Base-by-base conservation (phyloP, 805 yeast genomes). In the Starmerella apis region DNA sequence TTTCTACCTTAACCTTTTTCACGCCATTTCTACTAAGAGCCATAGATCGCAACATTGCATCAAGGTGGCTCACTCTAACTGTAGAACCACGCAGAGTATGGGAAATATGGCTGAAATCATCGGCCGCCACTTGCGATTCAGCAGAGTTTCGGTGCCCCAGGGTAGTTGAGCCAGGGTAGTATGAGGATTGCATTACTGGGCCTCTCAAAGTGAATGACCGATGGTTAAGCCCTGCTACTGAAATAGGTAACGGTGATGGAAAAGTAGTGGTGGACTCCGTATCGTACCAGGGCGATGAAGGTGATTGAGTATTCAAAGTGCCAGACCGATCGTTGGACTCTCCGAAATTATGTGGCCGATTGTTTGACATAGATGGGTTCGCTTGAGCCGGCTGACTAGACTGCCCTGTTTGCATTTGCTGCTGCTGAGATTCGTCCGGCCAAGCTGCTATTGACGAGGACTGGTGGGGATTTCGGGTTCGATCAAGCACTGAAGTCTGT, bases 1-100 rank as follows among this genome's bases (percentile, higher is more conserved):
- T 69, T 31, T 76, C 78, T 47, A 73, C 73, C 13, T 84, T 64
- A 30, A 76, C 81, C 19, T 73, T 72, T 63, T 85, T 86, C 33
- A 78, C 67, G 1, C 92, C 94, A 5, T 72, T 59, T 9, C 68
- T 58, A 2, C 77, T 64, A 18, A 81, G 63, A 2, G 74, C 73
- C 16, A 79, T 59, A 1, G 30, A 42, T 23, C 58, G 52, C n/a
- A 65, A 59, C 20, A 66, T 52, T 9, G 23, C 25, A 44, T 62
- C 65, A 25, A 68, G 64, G 43, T 60, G 58, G 6, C 59, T 48
- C 2, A 68, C 63, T 16, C 33, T 7, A 24, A 41, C 33, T 6
- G 23, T 23, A 7, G 33, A 5, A 3, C 10, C 33, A 4, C 23
- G 11, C 9, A 41, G 5, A 13, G 16, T 20, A 13, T 16, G 44